Evolutionary conservation across 2,329 filamentous ascomycete species (phyloP).

Genomic region (Sclerotinia sclerotiorum): DNA sequence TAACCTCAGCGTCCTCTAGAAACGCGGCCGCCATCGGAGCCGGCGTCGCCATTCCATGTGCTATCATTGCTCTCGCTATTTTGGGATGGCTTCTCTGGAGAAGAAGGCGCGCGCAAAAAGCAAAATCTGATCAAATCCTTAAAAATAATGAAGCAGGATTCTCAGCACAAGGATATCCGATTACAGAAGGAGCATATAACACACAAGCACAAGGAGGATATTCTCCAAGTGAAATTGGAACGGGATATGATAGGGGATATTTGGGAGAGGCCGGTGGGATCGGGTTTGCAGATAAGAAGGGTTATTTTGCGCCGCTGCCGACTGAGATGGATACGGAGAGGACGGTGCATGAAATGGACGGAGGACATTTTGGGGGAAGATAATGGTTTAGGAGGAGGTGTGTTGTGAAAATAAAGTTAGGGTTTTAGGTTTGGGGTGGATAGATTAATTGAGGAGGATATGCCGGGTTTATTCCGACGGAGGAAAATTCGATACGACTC

Average conservation of each 20-base stretch:
- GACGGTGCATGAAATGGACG: conserved; percentile 6
- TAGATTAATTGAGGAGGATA: not conserved
- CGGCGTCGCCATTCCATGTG: not conserved
- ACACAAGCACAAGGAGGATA: not conserved
- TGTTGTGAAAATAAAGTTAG: not conserved
- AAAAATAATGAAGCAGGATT: not conserved
- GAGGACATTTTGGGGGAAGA: not conserved
- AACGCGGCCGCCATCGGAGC: not conserved
- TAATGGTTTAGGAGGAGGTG: not conserved
- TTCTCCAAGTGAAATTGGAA: not conserved
- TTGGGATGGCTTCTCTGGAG: not conserved
- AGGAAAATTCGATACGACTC: not conserved
- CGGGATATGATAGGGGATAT: not conserved
- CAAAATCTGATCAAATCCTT: not conserved
- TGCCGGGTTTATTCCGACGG: not conserved
- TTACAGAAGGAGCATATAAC: not conserved
- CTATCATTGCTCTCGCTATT: not conserved
- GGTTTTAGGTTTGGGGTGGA: not conserved
- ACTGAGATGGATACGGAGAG: conserved; percentile 5
- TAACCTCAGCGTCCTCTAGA: not conserved
- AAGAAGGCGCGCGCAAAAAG: not conserved
- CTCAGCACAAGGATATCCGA: not conserved
- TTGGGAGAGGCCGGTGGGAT: not conserved
- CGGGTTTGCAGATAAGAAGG: not conserved
- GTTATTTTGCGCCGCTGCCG: not conserved